Evolutionary conservation across 805 yeast genomes (phyloP).

Genomic region (Saturnispora saitoi): DNA sequence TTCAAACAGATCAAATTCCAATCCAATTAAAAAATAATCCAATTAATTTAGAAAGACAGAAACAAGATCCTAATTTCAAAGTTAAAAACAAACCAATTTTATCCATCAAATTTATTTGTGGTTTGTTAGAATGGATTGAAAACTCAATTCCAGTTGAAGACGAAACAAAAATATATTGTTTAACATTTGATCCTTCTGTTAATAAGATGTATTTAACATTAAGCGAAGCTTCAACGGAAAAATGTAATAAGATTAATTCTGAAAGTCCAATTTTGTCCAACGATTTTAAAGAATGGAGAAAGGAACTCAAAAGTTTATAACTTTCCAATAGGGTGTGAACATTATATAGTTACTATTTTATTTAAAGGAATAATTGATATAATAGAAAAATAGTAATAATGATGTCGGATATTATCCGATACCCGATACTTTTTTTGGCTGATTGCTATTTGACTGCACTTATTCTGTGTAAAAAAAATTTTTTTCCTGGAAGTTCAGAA

Average conservation of each 20-base stretch:
- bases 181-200: conserved; percentile 45
- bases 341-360: not conserved
- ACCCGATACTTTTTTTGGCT: too few relatives aligned
- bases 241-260: conserved; percentile 18
- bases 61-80: conserved; percentile 31
- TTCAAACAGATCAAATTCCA: conserved; percentile 72
- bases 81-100: conserved; percentile 58
- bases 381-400: too few relatives aligned
- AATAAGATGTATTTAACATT: conserved; percentile 44
- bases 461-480: too few relatives aligned
- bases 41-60: conserved; percentile 20
- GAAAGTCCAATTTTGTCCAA: conserved; percentile 35
- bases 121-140: conserved; percentile 70
- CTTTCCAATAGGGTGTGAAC: not conserved
- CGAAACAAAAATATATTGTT: conserved; percentile 42
- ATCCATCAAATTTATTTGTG: conserved; percentile 80
- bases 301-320: conserved; percentile 10
- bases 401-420: too few relatives aligned
- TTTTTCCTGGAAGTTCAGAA: too few relatives aligned
- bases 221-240: conserved; percentile 34
- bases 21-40: conserved; percentile 48
- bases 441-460: too few relatives aligned
- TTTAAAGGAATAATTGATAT: not conserved
- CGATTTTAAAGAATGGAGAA: conserved; percentile 49
- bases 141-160: conserved; percentile 43